These are phyloP conservation scores for Penicillium sp. DNA, from an alignment of 2,329 filamentous ascomycete species.

Conservation along the genomic window DNA sequence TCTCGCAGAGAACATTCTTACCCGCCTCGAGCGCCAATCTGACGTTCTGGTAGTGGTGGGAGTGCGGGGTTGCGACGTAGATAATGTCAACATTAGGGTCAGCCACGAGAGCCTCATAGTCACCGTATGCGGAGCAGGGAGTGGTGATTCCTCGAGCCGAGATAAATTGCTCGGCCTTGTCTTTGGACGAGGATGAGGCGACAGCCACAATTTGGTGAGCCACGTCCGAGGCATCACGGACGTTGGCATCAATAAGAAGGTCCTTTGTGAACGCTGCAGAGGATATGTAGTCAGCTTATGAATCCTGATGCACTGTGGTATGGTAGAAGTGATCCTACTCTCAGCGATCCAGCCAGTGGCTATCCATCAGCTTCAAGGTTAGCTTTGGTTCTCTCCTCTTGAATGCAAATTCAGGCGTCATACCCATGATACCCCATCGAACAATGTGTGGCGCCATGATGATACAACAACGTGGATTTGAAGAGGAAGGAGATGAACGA, in stretches of 20 bases:
- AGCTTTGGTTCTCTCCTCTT: slow-evolving; percentile 10
- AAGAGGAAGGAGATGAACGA: neutral
- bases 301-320: neutral
- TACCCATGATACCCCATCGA: slow-evolving; percentile 48
- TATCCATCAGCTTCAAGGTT: slow-evolving; percentile 22
- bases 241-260: slow-evolving; percentile 69
- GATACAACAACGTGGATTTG: neutral
- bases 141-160: slow-evolving; percentile 66
- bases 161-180: slow-evolving; percentile 71
- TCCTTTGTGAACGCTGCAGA: slow-evolving; percentile 67
- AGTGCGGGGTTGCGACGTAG: slow-evolving; percentile 88
- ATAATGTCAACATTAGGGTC: slow-evolving; percentile 79
- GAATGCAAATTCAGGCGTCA: slow-evolving; percentile 9
- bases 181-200: slow-evolving; percentile 71
- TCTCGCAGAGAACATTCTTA: slow-evolving; percentile 89
- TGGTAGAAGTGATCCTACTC: slow-evolving; percentile 26
- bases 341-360: slow-evolving; percentile 47
- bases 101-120: slow-evolving; percentile 76
- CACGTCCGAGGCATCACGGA: slow-evolving; percentile 69
- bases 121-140: slow-evolving; percentile 70
- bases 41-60: slow-evolving; percentile 87
- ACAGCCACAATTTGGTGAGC: slow-evolving; percentile 76
- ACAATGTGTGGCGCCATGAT: slow-evolving; percentile 39
- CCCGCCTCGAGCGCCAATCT: slow-evolving; percentile 80
- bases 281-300: neutral